These are phyloP conservation scores for Botryotinia narcissicola DNA, from an alignment of 2,329 filamentous ascomycete genomes.

Conservation along the genomic window DNA sequence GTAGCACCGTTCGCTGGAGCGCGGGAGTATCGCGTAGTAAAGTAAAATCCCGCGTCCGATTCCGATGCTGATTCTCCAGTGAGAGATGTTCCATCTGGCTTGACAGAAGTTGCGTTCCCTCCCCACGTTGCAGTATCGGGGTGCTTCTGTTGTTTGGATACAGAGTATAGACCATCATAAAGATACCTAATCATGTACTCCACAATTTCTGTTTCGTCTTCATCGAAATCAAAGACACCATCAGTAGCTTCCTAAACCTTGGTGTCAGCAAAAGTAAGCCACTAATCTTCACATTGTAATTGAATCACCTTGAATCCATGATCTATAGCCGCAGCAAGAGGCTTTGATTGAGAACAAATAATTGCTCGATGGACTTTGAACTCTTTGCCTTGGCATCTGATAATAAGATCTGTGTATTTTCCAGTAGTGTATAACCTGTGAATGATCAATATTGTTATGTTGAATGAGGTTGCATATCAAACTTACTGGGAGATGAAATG, in stretches of 20 bases:
- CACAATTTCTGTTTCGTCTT: slow-evolving; percentile 21
- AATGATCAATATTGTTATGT: background rate
- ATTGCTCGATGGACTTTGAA: slow-evolving; percentile 30
- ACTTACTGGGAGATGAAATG: slow-evolving; percentile 9
- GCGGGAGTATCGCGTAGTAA: background rate
- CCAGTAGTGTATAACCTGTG: slow-evolving; percentile 7
- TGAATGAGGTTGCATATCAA: too few relatives aligned
- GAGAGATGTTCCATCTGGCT: background rate
- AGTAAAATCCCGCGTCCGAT: background rate
- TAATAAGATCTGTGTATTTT: slow-evolving; percentile 27
- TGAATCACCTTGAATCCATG: slow-evolving; percentile 19
- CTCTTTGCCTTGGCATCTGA: slow-evolving; percentile 23
- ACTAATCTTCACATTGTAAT: background rate
- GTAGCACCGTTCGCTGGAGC: background rate
- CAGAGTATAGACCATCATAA: slow-evolving; percentile 6
- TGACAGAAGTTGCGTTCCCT: background rate
- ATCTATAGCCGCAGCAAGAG: slow-evolving; percentile 25
- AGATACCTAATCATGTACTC: slow-evolving; percentile 21
- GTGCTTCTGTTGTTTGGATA: slow-evolving; percentile 3
- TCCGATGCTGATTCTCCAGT: background rate
- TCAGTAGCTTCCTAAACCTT: slow-evolving; percentile 18
- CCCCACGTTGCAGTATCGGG: slow-evolving; percentile 12
- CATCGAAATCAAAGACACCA: slow-evolving; percentile 19
- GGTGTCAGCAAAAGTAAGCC: background rate
- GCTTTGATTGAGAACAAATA: slow-evolving; percentile 28